These are phyloP conservation scores for Zygoascus meyerae DNA, from an alignment of 1,139 yeast genomes.

Conservation along the genomic window DNA sequence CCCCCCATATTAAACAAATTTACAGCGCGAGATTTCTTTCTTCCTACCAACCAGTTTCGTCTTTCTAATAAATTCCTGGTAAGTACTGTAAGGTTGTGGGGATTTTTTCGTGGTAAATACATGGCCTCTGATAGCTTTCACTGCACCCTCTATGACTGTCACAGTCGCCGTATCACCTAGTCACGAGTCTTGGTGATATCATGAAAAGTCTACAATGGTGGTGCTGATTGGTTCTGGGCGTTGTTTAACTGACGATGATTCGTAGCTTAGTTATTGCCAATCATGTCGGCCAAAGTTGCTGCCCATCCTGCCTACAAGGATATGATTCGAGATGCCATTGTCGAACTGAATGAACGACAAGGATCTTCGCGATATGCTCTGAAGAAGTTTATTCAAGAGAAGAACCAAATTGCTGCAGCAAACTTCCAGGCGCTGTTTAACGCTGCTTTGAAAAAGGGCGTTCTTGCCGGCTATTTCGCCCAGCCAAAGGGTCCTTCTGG, in stretches of 20 bases:
- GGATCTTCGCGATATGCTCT: constrained; percentile 78
- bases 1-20: neutral
- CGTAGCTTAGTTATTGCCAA: constrained; percentile 15
- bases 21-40: neutral
- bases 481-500: constrained; percentile 93
- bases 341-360: constrained; percentile 65
- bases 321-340: constrained; percentile 70
- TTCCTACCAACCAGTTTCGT: too few relatives aligned
- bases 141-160: too few relatives aligned
- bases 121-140: too few relatives aligned
- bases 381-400: constrained; percentile 63
- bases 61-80: too few relatives aligned
- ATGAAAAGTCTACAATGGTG: too few relatives aligned
- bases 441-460: constrained; percentile 75
- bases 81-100: too few relatives aligned
- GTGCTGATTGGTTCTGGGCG: neutral
- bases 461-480: constrained; percentile 64
- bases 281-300: constrained; percentile 23
- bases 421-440: constrained; percentile 76
- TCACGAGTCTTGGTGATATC: too few relatives aligned
- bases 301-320: constrained; percentile 44
- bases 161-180: too few relatives aligned
- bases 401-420: constrained; percentile 51
- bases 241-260: neutral
- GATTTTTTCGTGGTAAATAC: too few relatives aligned